Conservation (phyloP, 768 basidiomycete species). For the Rhizopogon vesiculosus region DNA sequence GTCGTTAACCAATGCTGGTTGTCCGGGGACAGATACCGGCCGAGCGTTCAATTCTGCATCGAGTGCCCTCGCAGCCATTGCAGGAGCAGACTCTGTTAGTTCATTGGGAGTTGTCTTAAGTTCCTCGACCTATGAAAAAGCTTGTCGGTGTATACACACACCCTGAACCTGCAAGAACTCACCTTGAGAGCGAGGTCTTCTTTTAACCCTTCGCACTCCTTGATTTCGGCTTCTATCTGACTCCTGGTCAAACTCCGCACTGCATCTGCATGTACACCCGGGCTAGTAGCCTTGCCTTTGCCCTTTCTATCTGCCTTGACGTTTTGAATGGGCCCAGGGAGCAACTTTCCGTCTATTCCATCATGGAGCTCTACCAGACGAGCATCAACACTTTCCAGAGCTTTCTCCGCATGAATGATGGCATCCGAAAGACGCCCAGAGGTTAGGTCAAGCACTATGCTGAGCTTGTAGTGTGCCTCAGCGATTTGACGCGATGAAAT, state of each 20-base stretch:
- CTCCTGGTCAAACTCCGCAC: slow-evolving; percentile 63
- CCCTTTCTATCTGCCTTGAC: slow-evolving; percentile 46
- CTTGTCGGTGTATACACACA: neutral
- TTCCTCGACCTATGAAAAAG: slow-evolving; percentile 72
- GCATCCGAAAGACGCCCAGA: slow-evolving; percentile 80
- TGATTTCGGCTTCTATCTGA: slow-evolving; percentile 76
- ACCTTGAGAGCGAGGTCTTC: slow-evolving; percentile 87
- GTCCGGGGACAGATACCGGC: slow-evolving; percentile 27
- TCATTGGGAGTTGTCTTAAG: slow-evolving; percentile 78
- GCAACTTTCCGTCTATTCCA: slow-evolving; percentile 32
- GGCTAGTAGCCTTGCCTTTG: slow-evolving; percentile 68
- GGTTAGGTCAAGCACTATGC: slow-evolving; percentile 89
- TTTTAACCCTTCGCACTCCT: slow-evolving; percentile 70
- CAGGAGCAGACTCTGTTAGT: slow-evolving; percentile 54
- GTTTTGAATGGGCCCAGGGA: slow-evolving; percentile 26
- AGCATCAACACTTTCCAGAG: slow-evolving; percentile 70
- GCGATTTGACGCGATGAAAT: slow-evolving; percentile 91
- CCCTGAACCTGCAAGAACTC: neutral
- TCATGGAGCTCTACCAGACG: slow-evolving; percentile 59
- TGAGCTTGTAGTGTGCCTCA: slow-evolving; percentile 91
- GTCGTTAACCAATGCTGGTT: slow-evolving; percentile 62
- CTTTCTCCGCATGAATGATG: slow-evolving; percentile 75
- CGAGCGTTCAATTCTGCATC: slow-evolving; percentile 62
- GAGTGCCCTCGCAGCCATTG: slow-evolving; percentile 63
- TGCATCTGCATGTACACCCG: slow-evolving; percentile 31